Evolutionary conservation across 1,284 basidiomycete genomes (phyloP).

Genomic region (Cryptococcus sp.): DNA sequence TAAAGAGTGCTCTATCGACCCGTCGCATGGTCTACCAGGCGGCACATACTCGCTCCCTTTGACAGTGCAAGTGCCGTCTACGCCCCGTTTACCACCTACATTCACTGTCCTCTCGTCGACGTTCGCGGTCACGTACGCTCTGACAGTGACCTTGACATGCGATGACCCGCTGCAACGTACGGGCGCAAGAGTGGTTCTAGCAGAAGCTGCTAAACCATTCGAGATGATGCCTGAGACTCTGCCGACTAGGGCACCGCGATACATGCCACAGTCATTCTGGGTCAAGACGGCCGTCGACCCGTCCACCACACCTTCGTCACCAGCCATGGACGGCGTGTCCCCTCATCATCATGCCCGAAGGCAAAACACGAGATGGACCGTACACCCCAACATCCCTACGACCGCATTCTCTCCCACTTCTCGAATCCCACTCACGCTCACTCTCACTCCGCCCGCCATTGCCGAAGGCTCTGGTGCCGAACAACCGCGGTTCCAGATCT

Average conservation of each 20-base stretch:
- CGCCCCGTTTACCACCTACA: conserved; percentile 39
- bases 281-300: conserved; percentile 21
- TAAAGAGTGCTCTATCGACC: conserved; percentile 27
- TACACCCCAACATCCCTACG: conserved; percentile 36
- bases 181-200: conserved; percentile 25
- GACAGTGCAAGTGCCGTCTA: conserved; percentile 44
- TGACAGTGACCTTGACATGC: conserved; percentile 37
- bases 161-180: conserved; percentile 28
- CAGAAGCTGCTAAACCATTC: conserved; percentile 32
- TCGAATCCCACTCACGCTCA: conserved; percentile 36
- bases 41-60: conserved; percentile 46
- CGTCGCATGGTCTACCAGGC: conserved; percentile 33
- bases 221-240: conserved; percentile 46
- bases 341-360: background rate
- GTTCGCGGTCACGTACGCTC: conserved; percentile 44
- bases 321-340: background rate
- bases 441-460: conserved; percentile 26
- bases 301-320: background rate
- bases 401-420: conserved; percentile 48
- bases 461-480: background rate
- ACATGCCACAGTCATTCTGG: conserved; percentile 25
- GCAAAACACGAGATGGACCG: conserved; percentile 29
- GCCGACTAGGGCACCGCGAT: conserved; percentile 30
- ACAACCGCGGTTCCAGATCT: conserved; percentile 21
- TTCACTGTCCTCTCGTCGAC: conserved; percentile 27